These are phyloP conservation scores for Schoenoplectus tabernaemontani DNA, from an alignment of 202 grass and related monocot species.

Conservation along the genomic window DNA sequence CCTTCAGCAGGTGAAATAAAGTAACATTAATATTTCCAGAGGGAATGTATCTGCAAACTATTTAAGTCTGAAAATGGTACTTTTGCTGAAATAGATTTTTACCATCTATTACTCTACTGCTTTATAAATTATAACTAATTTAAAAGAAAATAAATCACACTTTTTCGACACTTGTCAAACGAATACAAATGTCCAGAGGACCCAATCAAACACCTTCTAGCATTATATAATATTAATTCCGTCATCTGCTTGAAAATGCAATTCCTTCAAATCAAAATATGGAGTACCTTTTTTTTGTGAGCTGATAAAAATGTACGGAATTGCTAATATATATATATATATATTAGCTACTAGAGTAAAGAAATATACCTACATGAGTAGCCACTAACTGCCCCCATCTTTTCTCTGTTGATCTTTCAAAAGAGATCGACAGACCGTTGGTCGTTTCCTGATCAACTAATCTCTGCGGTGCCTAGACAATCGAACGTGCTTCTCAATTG, in stretches of 20 bases:
- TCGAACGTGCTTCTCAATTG: not conserved
- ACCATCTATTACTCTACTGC: no score
- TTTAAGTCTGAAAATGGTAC: no score
- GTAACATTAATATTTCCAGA: no score
- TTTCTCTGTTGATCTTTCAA: slow-evolving; percentile 5
- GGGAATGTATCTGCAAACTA: no score
- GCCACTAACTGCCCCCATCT: slow-evolving; percentile 9
- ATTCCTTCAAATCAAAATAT: not conserved
- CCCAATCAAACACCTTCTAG: no score
- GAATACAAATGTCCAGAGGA: no score
- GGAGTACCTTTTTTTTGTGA: not conserved
- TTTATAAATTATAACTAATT: no score
- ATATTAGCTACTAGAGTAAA: not conserved
- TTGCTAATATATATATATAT: not conserved
- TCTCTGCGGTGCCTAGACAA: not conserved
- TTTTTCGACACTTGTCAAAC: no score
- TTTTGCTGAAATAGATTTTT: no score
- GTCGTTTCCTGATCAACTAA: not conserved
- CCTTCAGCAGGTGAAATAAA: no score
- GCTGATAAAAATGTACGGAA: not conserved
- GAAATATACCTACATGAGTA: not conserved
- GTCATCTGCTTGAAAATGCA: not conserved
- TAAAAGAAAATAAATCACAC: no score
- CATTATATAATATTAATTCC: no score
- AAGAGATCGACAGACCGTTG: slow-evolving; percentile 17